phyloP scores from a whole-genome alignment of 768 basidiomycete species.

The Artomyces pyxidatus region DNA sequence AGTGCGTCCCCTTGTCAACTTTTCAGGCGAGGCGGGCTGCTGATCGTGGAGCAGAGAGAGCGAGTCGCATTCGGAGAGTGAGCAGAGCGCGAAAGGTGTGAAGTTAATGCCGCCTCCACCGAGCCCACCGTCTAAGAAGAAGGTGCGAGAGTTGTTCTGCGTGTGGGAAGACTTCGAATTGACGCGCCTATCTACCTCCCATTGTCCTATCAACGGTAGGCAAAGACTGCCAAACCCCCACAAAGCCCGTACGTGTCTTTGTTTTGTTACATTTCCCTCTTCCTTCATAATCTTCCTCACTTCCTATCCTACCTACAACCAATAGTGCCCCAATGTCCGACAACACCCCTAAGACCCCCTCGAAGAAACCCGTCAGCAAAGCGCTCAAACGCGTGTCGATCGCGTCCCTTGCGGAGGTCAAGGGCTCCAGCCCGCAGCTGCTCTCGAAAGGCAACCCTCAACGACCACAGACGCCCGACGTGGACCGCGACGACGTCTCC shows the following conservation, averaged over 20 bases:
- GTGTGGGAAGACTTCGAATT: too few relatives aligned
- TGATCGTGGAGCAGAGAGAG: neutral
- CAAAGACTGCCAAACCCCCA: neutral
- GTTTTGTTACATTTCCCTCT: neutral
- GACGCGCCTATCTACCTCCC: neutral
- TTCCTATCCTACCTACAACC: neutral
- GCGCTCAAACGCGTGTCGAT: neutral
- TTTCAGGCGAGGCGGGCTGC: neutral
- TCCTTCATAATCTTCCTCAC: neutral
- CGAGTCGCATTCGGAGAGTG: neutral
- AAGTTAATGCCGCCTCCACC: neutral
- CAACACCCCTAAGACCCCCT: neutral
- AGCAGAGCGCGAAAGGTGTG: neutral
- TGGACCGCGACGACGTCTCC: conserved; percentile 40
- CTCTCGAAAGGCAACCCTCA: neutral
- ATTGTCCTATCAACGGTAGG: too few relatives aligned
- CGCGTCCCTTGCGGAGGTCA: neutral
- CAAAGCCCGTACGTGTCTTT: neutral
- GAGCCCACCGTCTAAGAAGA: neutral
- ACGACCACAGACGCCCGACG: conserved; percentile 14
- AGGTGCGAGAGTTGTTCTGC: too few relatives aligned
- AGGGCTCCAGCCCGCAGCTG: neutral
- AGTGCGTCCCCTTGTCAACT: neutral
- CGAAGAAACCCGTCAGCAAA: neutral
- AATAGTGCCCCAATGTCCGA: neutral